These are phyloP conservation scores for Suillus fuscotomentosus DNA, from an alignment of 768 basidiomycete genomes.

Conservation along the genomic window DNA sequence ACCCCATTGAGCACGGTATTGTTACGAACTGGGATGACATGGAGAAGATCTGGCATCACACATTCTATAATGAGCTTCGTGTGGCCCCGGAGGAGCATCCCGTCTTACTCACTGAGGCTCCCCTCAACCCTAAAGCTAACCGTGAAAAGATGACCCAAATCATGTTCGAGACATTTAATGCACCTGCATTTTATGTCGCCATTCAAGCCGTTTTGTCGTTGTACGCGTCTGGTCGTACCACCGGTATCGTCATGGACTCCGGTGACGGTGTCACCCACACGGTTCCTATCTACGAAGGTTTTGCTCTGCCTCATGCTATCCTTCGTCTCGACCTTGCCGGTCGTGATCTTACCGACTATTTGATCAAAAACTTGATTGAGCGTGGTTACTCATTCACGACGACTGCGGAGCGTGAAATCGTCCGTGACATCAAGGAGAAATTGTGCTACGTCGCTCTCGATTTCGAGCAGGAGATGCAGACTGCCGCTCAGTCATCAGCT, in stretches of 20 bases:
- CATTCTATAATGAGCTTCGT: constrained; percentile 85
- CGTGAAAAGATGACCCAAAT: constrained; percentile 77
- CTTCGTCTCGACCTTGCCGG: constrained; percentile 90
- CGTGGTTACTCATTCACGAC: constrained; percentile 97
- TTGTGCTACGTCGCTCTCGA: constrained; percentile 94
- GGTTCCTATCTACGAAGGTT: constrained; percentile 96
- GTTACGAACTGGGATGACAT: constrained; percentile 99
- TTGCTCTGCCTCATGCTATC: constrained; percentile 90
- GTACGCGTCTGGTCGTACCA: constrained; percentile 94
- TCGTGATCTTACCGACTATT: constrained; percentile 83
- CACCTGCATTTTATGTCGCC: constrained; percentile 71
- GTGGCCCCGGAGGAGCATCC: constrained; percentile 79
- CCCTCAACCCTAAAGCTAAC: constrained; percentile 72
- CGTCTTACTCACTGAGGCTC: constrained; percentile 69
- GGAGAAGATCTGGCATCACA: constrained; percentile 99
- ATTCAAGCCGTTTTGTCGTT: constrained; percentile 75
- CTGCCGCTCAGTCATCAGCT: constrained; percentile 84
- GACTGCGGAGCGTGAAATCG: constrained; percentile 91
- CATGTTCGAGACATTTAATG: constrained; percentile 80
- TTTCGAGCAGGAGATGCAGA: constrained; percentile 92
- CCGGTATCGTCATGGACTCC: constrained; percentile 93
- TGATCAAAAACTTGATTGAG: constrained; percentile 85
- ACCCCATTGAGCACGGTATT: constrained; percentile 92
- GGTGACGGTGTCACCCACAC: constrained; percentile 97
- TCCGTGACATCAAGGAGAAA: constrained; percentile 93